These are phyloP conservation scores for Posidonia oceanica DNA, from an alignment of 116 monocot genomes.

Conservation along the genomic window DNA sequence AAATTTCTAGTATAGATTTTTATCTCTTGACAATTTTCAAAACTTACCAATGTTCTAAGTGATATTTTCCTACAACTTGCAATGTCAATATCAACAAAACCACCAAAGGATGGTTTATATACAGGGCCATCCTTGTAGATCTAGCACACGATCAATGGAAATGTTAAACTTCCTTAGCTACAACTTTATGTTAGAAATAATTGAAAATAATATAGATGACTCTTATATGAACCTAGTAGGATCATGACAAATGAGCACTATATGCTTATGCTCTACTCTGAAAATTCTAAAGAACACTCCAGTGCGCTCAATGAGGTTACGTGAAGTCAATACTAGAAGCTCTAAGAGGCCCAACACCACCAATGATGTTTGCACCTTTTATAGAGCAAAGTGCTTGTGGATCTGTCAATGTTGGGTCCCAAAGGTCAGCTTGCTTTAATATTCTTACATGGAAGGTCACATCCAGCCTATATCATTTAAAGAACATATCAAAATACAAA, in stretches of 20 bases:
- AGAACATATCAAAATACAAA: background rate
- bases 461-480: slow-evolving; percentile 31
- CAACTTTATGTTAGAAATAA: too few relatives aligned
- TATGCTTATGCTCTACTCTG: slow-evolving; percentile 11
- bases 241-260: background rate
- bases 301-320: slow-evolving; percentile 33
- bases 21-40: too few relatives aligned
- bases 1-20: too few relatives aligned
- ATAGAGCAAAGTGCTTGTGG: slow-evolving; percentile 38
- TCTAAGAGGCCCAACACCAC: slow-evolving; percentile 72
- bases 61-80: slow-evolving; percentile 28
- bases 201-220: too few relatives aligned
- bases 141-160: too few relatives aligned
- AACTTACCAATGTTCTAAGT: slow-evolving; percentile 38
- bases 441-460: slow-evolving; percentile 14
- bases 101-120: too few relatives aligned
- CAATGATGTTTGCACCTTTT: slow-evolving; percentile 21
- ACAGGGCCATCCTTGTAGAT: too few relatives aligned
- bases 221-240: too few relatives aligned
- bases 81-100: slow-evolving; percentile 36
- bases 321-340: slow-evolving; percentile 47
- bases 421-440: slow-evolving; percentile 28
- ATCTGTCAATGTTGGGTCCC: slow-evolving; percentile 36
- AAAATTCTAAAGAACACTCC: slow-evolving; percentile 67
- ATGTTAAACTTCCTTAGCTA: too few relatives aligned